Percentiles rank a stretch among this genome's conserved stretches.
Evolutionary conservation across 176 grass and related monocot genomes (phyloP).

Genomic region (Eleusine indica): DNA sequence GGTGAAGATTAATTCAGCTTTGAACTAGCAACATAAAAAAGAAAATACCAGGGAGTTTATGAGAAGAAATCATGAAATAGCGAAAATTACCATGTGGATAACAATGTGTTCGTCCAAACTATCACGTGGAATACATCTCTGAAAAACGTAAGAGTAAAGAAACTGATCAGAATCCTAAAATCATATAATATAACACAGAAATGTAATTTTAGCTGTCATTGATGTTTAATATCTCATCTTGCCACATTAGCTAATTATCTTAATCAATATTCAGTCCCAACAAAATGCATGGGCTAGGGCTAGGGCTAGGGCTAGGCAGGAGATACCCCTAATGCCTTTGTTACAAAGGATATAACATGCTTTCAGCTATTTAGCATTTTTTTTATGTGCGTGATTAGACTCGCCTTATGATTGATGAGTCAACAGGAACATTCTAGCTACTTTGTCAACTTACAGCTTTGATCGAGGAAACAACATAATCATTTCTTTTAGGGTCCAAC

Average conservation of each 20-base stretch:
- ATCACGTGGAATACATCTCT: conserved; percentile 93
- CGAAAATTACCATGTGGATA: conserved; percentile 85
- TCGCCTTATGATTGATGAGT: not conserved
- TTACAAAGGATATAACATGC: not conserved
- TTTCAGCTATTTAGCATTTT: not conserved
- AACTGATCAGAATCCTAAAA: conserved; percentile 31
- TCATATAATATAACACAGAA: not conserved
- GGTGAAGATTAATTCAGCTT: not conserved
- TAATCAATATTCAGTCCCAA: too few species aligned
- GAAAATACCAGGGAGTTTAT: not conserved
- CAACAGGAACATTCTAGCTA: conserved; percentile 11
- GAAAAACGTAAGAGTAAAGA: conserved; percentile 43
- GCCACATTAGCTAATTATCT: too few species aligned
- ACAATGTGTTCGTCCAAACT: conserved; percentile 93
- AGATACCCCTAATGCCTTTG: not conserved
- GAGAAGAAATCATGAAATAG: conserved; percentile 27
- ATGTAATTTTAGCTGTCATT: not conserved
- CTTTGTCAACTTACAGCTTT: conserved; percentile 78
- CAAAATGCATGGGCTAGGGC: not conserved
- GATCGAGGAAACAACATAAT: conserved; percentile 77
- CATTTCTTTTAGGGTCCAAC: conserved; percentile 67
- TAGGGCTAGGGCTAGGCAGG: not conserved
- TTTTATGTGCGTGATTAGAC: not conserved
- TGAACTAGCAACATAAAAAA: not conserved
- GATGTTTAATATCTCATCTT: not conserved